Evolutionary conservation across 352 stramenopile species (phyloP).

Genomic region (Pythium phragmitis): DNA sequence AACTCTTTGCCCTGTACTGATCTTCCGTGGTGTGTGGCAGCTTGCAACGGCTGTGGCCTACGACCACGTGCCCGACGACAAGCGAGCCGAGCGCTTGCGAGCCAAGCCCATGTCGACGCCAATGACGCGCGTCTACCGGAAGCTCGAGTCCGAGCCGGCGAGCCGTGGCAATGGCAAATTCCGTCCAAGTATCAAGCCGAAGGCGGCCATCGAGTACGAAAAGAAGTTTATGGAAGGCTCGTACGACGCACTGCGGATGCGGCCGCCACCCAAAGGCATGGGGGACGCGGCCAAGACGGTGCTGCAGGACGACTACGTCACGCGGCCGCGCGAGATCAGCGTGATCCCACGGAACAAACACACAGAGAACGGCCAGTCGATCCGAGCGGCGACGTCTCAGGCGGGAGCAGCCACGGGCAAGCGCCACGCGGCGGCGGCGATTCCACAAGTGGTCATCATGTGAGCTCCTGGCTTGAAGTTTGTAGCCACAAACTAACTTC

Average conservation of each 20-base stretch:
- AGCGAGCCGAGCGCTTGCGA: conserved; percentile 20
- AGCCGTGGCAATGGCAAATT: conserved; percentile 7
- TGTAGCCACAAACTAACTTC: not conserved
- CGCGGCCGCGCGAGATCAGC: conserved; percentile 55
- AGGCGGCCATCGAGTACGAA: conserved; percentile 68
- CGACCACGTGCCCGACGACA: conserved; percentile 41
- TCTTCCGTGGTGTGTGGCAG: conserved; percentile 19
- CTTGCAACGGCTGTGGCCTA: conserved; percentile 57
- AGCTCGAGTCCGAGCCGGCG: conserved; percentile 25
- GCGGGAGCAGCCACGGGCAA: conserved; percentile 35
- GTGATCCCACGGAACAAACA: conserved; percentile 42
- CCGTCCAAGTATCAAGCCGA: conserved; percentile 47
- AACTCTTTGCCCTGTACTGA: not conserved
- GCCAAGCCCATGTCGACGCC: conserved; percentile 32
- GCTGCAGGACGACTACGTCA: conserved; percentile 74
- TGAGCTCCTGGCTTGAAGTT: conserved; percentile 27
- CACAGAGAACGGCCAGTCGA: conserved; percentile 1
- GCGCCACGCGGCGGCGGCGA: conserved; percentile 35
- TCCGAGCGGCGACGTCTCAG: not conserved
- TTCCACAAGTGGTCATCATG: conserved; percentile 75
- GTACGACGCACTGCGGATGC: conserved; percentile 38
- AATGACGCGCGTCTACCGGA: conserved; percentile 60
- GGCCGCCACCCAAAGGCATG: conserved; percentile 46
- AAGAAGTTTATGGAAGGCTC: conserved; percentile 35
- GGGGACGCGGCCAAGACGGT: conserved; percentile 41